Conservation (phyloP, 108 stramenopile genomes). For the Cylindrotheca closterium region DNA sequence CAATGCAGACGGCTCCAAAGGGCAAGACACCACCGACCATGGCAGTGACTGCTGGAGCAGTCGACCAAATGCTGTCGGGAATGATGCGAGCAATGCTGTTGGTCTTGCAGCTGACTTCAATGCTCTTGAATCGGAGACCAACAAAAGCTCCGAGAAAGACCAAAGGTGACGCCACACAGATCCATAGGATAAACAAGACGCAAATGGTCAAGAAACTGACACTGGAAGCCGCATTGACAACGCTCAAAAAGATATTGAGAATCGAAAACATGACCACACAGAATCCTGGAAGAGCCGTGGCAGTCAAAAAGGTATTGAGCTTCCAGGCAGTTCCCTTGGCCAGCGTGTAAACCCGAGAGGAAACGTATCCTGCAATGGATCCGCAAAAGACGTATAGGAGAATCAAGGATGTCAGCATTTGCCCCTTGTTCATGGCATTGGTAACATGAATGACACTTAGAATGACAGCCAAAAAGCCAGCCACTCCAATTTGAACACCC, state of each 20-base stretch:
- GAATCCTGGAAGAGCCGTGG: conserved; percentile 63
- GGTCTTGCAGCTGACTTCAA: conserved; percentile 69
- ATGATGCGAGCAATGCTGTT: conserved; percentile 87
- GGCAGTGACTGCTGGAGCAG: conserved; percentile 35
- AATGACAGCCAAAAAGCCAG: conserved; percentile 57
- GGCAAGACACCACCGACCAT: conserved; percentile 85
- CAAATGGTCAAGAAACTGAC: conserved; percentile 84
- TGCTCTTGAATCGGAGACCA: conserved; percentile 70
- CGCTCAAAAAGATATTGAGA: conserved; percentile 62
- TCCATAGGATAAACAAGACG: conserved; percentile 72
- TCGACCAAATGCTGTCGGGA: conserved; percentile 20
- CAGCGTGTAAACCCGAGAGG: conserved; percentile 84
- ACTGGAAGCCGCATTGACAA: conserved; percentile 73
- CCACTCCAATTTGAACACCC: conserved; percentile 81
- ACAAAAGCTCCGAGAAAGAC: conserved; percentile 83
- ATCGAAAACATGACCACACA: conserved; percentile 68
- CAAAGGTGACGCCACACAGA: conserved; percentile 71
- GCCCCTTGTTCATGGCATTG: conserved; percentile 82
- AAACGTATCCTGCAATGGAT: conserved; percentile 71
- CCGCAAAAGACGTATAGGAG: conserved; percentile 88
- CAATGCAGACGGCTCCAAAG: conserved; percentile 92
- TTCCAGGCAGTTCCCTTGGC: conserved; percentile 62
- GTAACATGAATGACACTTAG: conserved; percentile 81
- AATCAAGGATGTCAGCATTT: conserved; percentile 83
- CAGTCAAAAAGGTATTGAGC: conserved; percentile 61